Base-by-base conservation (phyloP, 108 stramenopile genomes). In the Cylindrotheca closterium region DNA sequence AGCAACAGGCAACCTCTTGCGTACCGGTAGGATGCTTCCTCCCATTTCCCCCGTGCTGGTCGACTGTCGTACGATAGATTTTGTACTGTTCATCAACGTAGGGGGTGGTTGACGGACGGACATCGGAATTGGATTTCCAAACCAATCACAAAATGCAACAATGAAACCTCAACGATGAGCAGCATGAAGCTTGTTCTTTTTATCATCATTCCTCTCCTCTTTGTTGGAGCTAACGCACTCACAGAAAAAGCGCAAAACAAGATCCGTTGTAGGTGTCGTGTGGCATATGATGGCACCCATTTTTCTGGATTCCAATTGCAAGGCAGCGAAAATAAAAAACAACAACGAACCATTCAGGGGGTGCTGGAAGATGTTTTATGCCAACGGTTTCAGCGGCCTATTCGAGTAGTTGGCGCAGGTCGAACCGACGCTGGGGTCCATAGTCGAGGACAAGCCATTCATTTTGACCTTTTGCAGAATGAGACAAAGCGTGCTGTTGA, bases 361-460 rank as follows among this genome's bases (percentile, higher is more conserved):
- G 86, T 72, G 70, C 67, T 92, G 42, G 88, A 92, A 69, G 31
- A 68, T 17, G 86, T 77, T 2, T 61, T 92, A 45, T 55, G 55
- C 4, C 70, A 60, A 18, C 75, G 86, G 46, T 92, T 85, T 42
- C 48, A 75, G 42, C 77, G 86, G 4, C 48, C 62, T 8, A 71
- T 93, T n/a, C 71, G 77, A 37, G 81, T 93, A 8, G 78, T 87
- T 5, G 92, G 84, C 15, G 87, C 92, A 0, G 75, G 87, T n/a
- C 71, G 92, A 28, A 93, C 92, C 1, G 92, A 93, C 73, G 75
- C 88, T 1, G 88, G 88, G 10, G 92, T 93, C 1, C 88, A 90
- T 74, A 86, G 88, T 4, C 75, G 92, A 21, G 92, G 88, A 31
- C 92, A 93, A 71, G 92, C 92, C 0, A 67, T 90, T 65, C 92